phyloP scores from a whole-genome alignment of 805 yeast species.

The Sugiyamaella chiloensis region DNA sequence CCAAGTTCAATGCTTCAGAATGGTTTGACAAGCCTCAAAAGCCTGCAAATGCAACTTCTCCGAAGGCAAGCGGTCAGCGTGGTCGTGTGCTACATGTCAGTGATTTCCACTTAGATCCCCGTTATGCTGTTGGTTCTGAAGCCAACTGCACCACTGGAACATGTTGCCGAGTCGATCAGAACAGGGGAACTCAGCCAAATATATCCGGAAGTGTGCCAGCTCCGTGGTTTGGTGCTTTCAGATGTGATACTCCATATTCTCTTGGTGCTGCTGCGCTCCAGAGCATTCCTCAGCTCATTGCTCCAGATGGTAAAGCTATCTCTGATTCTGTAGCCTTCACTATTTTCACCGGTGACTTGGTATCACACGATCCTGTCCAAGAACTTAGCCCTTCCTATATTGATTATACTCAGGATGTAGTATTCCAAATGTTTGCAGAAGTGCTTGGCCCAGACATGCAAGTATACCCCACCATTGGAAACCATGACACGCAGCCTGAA shows the following conservation, averaged over 20 bases:
- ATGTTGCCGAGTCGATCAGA: slow-evolving; percentile 49
- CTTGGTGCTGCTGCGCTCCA: slow-evolving; percentile 56
- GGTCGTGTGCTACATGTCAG: slow-evolving; percentile 64
- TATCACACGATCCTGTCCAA: slow-evolving; percentile 56
- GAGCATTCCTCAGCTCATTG: slow-evolving; percentile 39
- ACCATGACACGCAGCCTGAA: slow-evolving; percentile 70
- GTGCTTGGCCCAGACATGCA: slow-evolving; percentile 54
- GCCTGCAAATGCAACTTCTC: slow-evolving; percentile 30
- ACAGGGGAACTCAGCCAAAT: slow-evolving; percentile 40
- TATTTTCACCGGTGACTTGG: slow-evolving; percentile 70
- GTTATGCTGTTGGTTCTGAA: slow-evolving; percentile 44
- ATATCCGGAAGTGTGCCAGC: slow-evolving; percentile 48
- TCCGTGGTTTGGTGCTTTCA: slow-evolving; percentile 57
- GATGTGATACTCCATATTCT: slow-evolving; percentile 66
- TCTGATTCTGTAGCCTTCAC: slow-evolving; percentile 49
- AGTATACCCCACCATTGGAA: slow-evolving; percentile 62
- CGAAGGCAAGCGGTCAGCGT: slow-evolving; percentile 31
- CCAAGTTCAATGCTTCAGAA: slow-evolving; percentile 42
- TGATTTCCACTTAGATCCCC: slow-evolving; percentile 61
- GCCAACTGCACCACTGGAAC: slow-evolving; percentile 46
- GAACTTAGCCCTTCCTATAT: slow-evolving; percentile 48
- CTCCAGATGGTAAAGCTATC: no score
- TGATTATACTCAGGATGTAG: slow-evolving; percentile 48
- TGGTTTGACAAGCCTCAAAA: slow-evolving; percentile 47
- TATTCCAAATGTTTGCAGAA: slow-evolving; percentile 49